A percentile compares a stretch with the other conserved stretches of the same genome.
phyloP scores from a whole-genome alignment of 108 stramenopile species.

The Craspedostauros australis region DNA sequence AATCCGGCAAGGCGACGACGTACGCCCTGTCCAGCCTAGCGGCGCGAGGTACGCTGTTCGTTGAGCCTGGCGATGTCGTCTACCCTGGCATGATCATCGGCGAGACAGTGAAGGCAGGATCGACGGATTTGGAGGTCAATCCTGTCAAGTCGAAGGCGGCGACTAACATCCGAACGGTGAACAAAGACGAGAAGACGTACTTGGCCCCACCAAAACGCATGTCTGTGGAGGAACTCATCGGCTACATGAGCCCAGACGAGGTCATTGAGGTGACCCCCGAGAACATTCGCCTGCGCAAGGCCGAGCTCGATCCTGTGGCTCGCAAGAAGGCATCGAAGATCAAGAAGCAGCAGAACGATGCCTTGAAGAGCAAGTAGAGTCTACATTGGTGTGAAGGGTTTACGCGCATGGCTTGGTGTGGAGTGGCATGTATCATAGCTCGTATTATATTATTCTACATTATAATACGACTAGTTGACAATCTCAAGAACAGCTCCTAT shows the following conservation, averaged over 20 bases:
- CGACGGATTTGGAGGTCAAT: conserved; percentile 70
- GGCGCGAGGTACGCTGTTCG: conserved; percentile 86
- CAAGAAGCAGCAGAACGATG: conserved; percentile 64
- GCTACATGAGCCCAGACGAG: conserved; percentile 84
- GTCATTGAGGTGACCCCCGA: conserved; percentile 94
- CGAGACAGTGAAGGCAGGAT: conserved; percentile 62
- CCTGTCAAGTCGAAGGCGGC: conserved; percentile 85
- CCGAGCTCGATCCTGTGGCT: conserved; percentile 64
- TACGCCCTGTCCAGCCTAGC: conserved; percentile 76
- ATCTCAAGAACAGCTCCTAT: no score
- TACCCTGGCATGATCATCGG: conserved; percentile 97
- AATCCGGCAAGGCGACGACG: conserved; percentile 77
- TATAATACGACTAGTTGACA: no score
- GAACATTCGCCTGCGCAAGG: conserved; percentile 83
- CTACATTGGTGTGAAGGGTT: no score
- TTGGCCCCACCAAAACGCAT: conserved; percentile 80
- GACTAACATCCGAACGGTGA: conserved; percentile 90
- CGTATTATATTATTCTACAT: no score
- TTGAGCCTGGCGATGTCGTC: conserved; percentile 80
- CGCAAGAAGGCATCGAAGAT: conserved; percentile 38
- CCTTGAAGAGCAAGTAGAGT: conserved; percentile 13
- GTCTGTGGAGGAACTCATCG: conserved; percentile 92
- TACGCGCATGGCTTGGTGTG: no score
- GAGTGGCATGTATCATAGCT: no score
- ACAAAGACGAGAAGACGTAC: conserved; percentile 85